phyloP scores from a whole-genome alignment of 306 rosid species.

The Vicia faba region DNA sequence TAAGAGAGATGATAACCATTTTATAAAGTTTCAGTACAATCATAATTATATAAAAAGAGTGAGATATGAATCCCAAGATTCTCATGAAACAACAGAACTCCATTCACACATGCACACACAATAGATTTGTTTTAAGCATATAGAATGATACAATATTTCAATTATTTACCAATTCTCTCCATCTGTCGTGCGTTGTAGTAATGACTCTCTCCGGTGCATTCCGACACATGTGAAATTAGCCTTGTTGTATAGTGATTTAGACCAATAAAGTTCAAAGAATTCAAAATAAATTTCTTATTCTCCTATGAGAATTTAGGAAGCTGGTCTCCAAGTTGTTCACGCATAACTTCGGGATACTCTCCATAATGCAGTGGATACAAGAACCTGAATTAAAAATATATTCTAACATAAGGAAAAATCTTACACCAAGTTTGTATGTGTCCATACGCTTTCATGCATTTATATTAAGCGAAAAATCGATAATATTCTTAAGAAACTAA shows the following conservation, averaged over 20 bases:
- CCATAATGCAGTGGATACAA: conserved; percentile 75
- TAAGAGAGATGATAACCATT: conserved; percentile 26
- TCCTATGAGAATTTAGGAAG: conserved; percentile 85
- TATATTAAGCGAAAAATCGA: conserved; percentile 12
- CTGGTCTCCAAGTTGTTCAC: conserved; percentile 66
- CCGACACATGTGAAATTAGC: conserved; percentile 65
- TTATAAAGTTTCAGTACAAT: not conserved
- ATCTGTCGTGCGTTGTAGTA: conserved; percentile 56
- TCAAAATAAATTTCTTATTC: conserved; percentile 66
- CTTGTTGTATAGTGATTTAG: conserved; percentile 89
- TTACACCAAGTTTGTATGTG: conserved; percentile 8
- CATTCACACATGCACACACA: no score
- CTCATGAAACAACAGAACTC: no score
- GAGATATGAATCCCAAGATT: no score
- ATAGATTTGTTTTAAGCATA: conserved; percentile 33
- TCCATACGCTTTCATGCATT: not conserved
- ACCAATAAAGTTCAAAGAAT: conserved; percentile 74
- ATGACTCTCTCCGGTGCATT: conserved; percentile 42
- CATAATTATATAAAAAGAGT: not conserved
- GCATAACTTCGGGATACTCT: conserved; percentile 83
- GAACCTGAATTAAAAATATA: conserved; percentile 56
- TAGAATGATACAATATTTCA: conserved; percentile 36
- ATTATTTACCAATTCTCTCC: conserved; percentile 68
- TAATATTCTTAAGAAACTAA: conserved; percentile 6
- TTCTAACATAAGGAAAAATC: conserved; percentile 25